Evolutionary conservation across 208 protist species (phyloP), one percentile per base, ranked within the genome.

Genomic region (Phytomonas sp.): DNA sequence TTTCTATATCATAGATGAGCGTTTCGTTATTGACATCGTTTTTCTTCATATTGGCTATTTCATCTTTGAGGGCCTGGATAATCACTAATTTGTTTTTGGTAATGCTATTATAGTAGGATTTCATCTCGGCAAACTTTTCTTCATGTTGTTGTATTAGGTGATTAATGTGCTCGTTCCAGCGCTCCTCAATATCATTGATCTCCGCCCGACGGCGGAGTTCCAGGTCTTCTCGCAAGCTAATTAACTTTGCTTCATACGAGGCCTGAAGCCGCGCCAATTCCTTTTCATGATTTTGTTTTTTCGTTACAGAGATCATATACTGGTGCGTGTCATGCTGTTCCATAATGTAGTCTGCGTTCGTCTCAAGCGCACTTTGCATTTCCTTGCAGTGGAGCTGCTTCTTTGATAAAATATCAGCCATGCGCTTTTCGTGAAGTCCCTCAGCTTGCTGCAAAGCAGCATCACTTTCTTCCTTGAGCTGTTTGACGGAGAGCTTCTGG

Each of bases 101-200:
- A 74, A 99, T 99, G 74, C 97, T 92, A 72, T 98, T 98, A 85
- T 99, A 99, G 89, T 99, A 99, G 5, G 80, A 77, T 81, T 99
- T 99, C 85, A 98, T 98, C 75, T 98, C 96, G 34, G 74, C 75
- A 77, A 99, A 99, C 29, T 98, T 95, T 36, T 82, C 78, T 77
- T 98, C 93, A 80, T 99, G 98, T 71, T 98, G 95, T 62, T 73
- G 72, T 73, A 99, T 97, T 56, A 99, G 92, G 65, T 94, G 78
- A 71, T 97, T 96, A 71, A 99, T 99, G 81, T 99, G 97, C 59
- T 86, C 82, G 76, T 99, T 98, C 74, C 98, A 97, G 30, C 82
- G 79, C 77, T 99, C 95, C 77, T 99, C 97, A 33, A 97, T 87
- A 70, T 99, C 97, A 68, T 97, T 85, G 6, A 98, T 84, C 81